phyloP scores from a whole-genome alignment of 805 yeast species.

The Helenozyma baotianmanensis region DNA sequence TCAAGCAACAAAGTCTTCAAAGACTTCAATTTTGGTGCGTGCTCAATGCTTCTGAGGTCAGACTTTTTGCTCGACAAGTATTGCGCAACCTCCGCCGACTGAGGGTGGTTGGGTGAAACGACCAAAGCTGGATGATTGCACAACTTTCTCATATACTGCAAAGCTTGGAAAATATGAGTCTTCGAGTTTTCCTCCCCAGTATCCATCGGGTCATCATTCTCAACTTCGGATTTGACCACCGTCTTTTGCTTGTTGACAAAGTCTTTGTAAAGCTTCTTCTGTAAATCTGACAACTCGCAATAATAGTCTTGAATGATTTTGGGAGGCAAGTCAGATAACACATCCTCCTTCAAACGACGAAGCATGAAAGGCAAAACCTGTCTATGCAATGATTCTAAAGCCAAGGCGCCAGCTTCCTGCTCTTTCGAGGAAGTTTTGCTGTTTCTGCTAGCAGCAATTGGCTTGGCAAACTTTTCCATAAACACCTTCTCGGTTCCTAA shows the following conservation, averaged over 20 bases:
- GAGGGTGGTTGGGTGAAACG: constrained; percentile 77
- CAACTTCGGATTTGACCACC: constrained; percentile 60
- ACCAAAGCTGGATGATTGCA: constrained; percentile 97
- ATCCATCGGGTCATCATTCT: constrained; percentile 25
- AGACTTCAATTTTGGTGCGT: constrained; percentile 88
- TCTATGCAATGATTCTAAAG: constrained; percentile 91
- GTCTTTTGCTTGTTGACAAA: constrained; percentile 83
- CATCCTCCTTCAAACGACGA: constrained; percentile 94
- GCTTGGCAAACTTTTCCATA: constrained; percentile 95
- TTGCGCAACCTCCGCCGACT: constrained; percentile 59
- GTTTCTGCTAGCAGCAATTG: constrained; percentile 89
- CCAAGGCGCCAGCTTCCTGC: constrained; percentile 95
- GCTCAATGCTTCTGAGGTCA: constrained; percentile 65
- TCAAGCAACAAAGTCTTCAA: constrained; percentile 75
- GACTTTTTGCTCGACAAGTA: constrained; percentile 56
- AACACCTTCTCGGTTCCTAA: constrained; percentile 91
- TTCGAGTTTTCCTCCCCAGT: constrained; percentile 50
- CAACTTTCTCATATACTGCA: constrained; percentile 93
- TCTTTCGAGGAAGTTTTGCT: constrained; percentile 86
- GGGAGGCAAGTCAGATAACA: constrained; percentile 92
- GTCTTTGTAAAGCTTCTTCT: constrained; percentile 80
- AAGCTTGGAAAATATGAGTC: constrained; percentile 94
- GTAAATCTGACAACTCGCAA: constrained; percentile 90
- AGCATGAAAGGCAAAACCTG: constrained; percentile 96
- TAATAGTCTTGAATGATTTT: constrained; percentile 97